phyloP scores from a whole-genome alignment of 2,329 filamentous ascomycete species.

The Pestalotiopsis sp. region DNA sequence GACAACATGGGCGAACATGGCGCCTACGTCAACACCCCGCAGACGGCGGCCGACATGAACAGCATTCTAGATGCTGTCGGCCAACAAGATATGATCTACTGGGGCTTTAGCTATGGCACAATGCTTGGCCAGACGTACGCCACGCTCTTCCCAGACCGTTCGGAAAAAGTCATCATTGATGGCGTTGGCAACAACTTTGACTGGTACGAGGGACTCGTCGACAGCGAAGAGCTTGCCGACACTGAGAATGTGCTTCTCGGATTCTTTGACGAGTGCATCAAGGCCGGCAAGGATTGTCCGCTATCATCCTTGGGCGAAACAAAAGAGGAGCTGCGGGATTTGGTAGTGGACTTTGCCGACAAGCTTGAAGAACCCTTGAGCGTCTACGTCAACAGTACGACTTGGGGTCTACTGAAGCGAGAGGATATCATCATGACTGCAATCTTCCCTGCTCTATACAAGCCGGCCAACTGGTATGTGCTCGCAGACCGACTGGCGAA shows the following conservation, averaged over 20 bases:
- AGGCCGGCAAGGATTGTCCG: conserved; percentile 46
- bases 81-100: conserved; percentile 45
- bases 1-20: conserved; percentile 15
- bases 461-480: conserved; percentile 34
- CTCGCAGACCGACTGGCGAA: conserved; percentile 35
- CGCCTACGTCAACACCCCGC: conserved; percentile 38
- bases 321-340: conserved; percentile 32
- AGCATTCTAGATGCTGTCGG: conserved; percentile 44
- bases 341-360: conserved; percentile 32
- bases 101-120: conserved; percentile 27
- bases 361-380: conserved; percentile 37
- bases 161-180: conserved; percentile 24
- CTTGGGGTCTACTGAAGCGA: conserved; percentile 39
- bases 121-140: conserved; percentile 28
- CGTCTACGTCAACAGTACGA: conserved; percentile 42
- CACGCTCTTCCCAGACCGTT: conserved; percentile 24
- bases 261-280: conserved; percentile 47
- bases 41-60: conserved; percentile 51
- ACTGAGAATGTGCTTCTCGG: conserved; percentile 40
- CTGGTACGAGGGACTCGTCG: conserved; percentile 31
- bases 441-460: conserved; percentile 40
- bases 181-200: conserved; percentile 22
- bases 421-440: conserved; percentile 34
- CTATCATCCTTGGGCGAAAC: conserved; percentile 37
- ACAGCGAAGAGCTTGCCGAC: conserved; percentile 39